Evolutionary conservation across 192 early-diverging fungal species (phyloP).

Genomic region (Coemansia sp.): DNA sequence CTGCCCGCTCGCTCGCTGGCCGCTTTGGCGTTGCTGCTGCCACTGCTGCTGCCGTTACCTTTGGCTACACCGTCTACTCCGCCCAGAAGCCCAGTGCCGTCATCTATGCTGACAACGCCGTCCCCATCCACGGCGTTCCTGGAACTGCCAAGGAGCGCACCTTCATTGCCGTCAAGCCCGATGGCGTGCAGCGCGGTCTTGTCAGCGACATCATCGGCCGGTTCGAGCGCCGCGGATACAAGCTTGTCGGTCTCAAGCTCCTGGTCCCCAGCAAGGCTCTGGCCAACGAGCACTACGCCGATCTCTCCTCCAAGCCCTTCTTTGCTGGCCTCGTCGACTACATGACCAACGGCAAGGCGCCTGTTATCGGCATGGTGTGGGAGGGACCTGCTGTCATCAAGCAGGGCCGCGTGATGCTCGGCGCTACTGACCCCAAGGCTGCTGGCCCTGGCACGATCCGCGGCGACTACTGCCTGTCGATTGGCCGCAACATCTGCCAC

Average conservation of each 20-base stretch:
- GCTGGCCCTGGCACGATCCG: conserved; percentile 90
- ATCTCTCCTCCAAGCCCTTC: conserved; percentile 85
- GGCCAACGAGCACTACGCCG: conserved; percentile 88
- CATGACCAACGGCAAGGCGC: conserved; percentile 88
- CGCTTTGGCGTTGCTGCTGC: conserved; percentile 40
- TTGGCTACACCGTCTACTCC: conserved; percentile 34
- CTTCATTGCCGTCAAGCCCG: conserved; percentile 81
- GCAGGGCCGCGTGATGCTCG: conserved; percentile 86
- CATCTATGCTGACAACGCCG: conserved; percentile 40
- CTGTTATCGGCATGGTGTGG: conserved; percentile 86
- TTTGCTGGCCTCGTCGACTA: conserved; percentile 88
- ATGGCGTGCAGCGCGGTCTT: conserved; percentile 86
- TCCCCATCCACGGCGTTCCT: conserved; percentile 58
- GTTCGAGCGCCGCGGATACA: conserved; percentile 91
- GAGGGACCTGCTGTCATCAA: conserved; percentile 85
- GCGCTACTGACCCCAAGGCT: conserved; percentile 90
- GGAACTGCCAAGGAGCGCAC: conserved; percentile 71
- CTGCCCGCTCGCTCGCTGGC: conserved; percentile 10
- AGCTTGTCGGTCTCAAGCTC: conserved; percentile 85
- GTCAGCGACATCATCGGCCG: conserved; percentile 85
- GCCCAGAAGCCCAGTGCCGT: conserved; percentile 15
- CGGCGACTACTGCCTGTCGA: conserved; percentile 77
- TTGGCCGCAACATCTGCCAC: conserved; percentile 87
- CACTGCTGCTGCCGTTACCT: conserved; percentile 29
- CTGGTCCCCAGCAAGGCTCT: conserved; percentile 63